Conservation (phyloP, 108 stramenopile genomes). For the Skeletonema potamos region DNA sequence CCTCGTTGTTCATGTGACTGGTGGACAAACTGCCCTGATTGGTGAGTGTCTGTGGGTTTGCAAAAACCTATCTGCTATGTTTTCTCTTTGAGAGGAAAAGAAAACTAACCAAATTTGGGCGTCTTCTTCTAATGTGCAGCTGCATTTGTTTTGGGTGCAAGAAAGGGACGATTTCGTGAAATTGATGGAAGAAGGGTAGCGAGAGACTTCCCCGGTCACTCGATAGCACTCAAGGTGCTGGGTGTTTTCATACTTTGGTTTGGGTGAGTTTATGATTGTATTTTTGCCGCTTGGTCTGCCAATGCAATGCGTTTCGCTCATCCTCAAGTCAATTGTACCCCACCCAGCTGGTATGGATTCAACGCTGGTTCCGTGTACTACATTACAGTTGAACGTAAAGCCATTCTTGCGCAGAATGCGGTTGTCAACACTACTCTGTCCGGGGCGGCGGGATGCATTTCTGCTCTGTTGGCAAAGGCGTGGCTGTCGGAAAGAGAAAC, state of each 20-base stretch:
- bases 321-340: slow-evolving; percentile 14
- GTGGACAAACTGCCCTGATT: slow-evolving; percentile 86
- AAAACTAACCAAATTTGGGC: not conserved
- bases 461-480: slow-evolving; percentile 64
- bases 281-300: not conserved
- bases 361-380: slow-evolving; percentile 82
- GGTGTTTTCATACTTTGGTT: slow-evolving; percentile 90
- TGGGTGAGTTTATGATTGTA: slow-evolving; percentile 20
- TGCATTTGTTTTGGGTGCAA: slow-evolving; percentile 82
- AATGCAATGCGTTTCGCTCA: slow-evolving; percentile 17
- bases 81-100: no score
- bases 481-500: slow-evolving; percentile 44
- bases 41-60: slow-evolving; percentile 37
- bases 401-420: slow-evolving; percentile 62
- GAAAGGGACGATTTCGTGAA: slow-evolving; percentile 86
- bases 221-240: slow-evolving; percentile 72
- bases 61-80: not conserved
- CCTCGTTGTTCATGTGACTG: slow-evolving; percentile 94
- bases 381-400: slow-evolving; percentile 53
- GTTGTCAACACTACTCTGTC: slow-evolving; percentile 93
- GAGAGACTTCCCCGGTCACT: slow-evolving; percentile 58
- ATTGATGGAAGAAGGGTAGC: slow-evolving; percentile 50
- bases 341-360: slow-evolving; percentile 90
- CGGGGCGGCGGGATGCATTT: slow-evolving; percentile 66
- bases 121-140: slow-evolving; percentile 19